phyloP scores from a whole-genome alignment of 129 eudicot species.

The Dittrichia graveolens region DNA sequence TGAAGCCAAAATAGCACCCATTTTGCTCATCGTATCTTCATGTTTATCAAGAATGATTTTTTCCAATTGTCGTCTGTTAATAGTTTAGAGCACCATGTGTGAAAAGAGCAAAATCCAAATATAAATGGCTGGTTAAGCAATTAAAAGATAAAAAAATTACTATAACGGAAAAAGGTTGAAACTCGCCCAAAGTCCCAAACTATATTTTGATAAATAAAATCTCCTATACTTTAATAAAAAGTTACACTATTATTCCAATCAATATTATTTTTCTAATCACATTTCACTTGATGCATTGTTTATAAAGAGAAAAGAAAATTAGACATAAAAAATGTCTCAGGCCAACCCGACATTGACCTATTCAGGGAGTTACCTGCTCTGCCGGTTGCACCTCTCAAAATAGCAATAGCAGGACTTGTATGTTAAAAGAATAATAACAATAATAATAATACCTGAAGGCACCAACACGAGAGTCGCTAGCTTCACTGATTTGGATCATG shows the following conservation, averaged over 20 bases:
- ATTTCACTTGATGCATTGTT: background rate
- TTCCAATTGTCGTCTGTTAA: slow-evolving; percentile 78
- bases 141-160: background rate
- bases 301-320: background rate
- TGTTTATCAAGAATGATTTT: slow-evolving; percentile 93
- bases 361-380: background rate
- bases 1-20: slow-evolving; percentile 98
- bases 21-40: slow-evolving; percentile 98
- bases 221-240: background rate
- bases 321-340: background rate
- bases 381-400: background rate
- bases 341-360: background rate
- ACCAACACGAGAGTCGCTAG: slow-evolving; percentile 97
- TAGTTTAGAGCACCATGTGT: background rate
- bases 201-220: background rate
- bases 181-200: background rate
- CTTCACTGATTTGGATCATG: slow-evolving; percentile 95
- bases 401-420: background rate
- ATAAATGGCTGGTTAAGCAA: background rate
- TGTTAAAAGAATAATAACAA: no score
- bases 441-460: slow-evolving; percentile 64
- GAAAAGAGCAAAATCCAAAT: background rate
- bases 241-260: background rate
- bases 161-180: background rate
- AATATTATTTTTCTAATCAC: background rate